Evolutionary conservation across 2,329 filamentous ascomycete genomes (phyloP).

Genomic region (Calonectria multiphialidica): DNA sequence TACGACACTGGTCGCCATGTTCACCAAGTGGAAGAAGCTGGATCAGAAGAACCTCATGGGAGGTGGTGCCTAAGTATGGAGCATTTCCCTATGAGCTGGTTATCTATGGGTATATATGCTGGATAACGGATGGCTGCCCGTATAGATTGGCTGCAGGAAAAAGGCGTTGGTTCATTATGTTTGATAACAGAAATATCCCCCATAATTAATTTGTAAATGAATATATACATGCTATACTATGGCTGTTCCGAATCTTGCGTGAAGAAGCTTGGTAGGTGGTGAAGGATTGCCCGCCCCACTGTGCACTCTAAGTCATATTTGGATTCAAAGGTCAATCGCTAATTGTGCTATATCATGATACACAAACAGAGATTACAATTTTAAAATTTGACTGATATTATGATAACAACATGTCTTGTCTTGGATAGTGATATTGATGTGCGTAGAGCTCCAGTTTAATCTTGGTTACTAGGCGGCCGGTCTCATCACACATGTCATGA

Average conservation of each 20-base stretch:
- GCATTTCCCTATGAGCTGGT: not conserved
- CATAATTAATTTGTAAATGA: not conserved
- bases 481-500: no score
- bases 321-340: not conserved
- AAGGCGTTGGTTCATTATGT: not conserved
- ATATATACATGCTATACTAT: not conserved
- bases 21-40: conserved; percentile 54
- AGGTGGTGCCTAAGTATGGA: conserved; percentile 45
- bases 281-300: no score
- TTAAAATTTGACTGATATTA: not conserved
- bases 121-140: not conserved
- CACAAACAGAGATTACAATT: not conserved
- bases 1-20: conserved; percentile 49
- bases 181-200: not conserved
- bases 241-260: not conserved
- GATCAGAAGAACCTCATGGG: conserved; percentile 45
- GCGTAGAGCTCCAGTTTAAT: no score
- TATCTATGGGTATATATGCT: not conserved
- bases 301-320: no score
- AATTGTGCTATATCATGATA: not conserved
- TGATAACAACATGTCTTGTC: no score
- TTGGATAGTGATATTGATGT: no score
- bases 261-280: not conserved
- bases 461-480: no score
- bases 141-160: not conserved